Conservation (phyloP, 2,329 filamentous ascomycete genomes). For the Immersiporthe knoxdaviesiana region DNA sequence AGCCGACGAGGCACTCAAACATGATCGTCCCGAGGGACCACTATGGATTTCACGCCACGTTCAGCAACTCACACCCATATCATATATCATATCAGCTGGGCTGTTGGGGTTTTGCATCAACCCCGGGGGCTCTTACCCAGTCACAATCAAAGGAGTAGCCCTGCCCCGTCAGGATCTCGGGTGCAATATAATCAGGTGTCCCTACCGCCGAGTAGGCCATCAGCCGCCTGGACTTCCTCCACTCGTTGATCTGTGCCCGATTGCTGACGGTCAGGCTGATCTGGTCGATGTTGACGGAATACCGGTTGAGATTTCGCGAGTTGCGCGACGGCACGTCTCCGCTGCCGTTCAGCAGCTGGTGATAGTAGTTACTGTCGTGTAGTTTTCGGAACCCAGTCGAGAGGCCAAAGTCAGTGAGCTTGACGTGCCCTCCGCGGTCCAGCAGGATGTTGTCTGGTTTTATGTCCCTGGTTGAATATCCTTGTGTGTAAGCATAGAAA, state of each 20-base stretch:
- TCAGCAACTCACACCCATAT: conserved; percentile 11
- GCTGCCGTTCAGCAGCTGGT: conserved; percentile 65
- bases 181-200: conserved; percentile 79
- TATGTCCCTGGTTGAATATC: conserved; percentile 63
- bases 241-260: conserved; percentile 77
- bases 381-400: conserved; percentile 80
- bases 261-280: conserved; percentile 81
- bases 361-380: conserved; percentile 78
- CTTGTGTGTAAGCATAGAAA: too few species aligned
- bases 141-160: conserved; percentile 80
- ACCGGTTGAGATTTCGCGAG: conserved; percentile 60
- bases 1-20: conserved; percentile 83
- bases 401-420: conserved; percentile 79
- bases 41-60: conserved; percentile 36
- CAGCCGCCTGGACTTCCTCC: conserved; percentile 76
- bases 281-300: conserved; percentile 76
- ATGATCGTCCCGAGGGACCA: conserved; percentile 84
- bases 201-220: conserved; percentile 83
- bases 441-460: conserved; percentile 83
- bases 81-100: background rate
- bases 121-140: conserved; percentile 49
- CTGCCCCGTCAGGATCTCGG: conserved; percentile 77
- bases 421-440: conserved; percentile 77
- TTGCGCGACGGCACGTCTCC: conserved; percentile 20
- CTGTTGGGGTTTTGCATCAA: background rate